Base-by-base conservation (phyloP, 2,329 filamentous ascomycete genomes). In the Pseudogymnoascus sp. region DNA sequence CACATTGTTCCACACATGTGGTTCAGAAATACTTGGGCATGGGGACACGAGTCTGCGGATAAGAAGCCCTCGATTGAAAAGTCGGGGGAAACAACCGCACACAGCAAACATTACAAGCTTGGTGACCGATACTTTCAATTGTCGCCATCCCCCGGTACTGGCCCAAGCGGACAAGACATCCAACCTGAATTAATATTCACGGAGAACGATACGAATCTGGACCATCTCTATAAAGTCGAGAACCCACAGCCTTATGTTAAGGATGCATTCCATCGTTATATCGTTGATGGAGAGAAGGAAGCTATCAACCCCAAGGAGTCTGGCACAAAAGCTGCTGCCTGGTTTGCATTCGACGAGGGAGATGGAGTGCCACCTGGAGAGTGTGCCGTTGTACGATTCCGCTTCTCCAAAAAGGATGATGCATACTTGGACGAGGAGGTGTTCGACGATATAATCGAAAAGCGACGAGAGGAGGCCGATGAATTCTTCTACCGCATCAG, bases 11-110 rank as follows among this genome's bases (percentile, higher is more conserved):
- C 93, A 7, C 94, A 97, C 64, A 85, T 96, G 60, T 97, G 92
- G 91, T 97, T 97, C 79, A 86, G 93, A 66, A 97, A 97, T 74
- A 97, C 92, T 2, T 97, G 94, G 94, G 85, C 89, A 39, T 97
- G 93, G 93, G 93, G 92, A 21, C 84, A 88, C 65, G 90, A 96
- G 71, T 74, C 85, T 9, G 78, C 81, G 31, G 84, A 88, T 59
- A 86, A 87, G 73, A 96, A 95, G 76, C 94, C 93, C 0, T 85
- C 80, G n/a, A 88, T 97, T 65, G 79, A 81, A 60, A 81, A 85
- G 65, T 77, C 86, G 27, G 82, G 80, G 25, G 84, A 88, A 29
- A 86, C 87, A 58, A 81, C 87, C 61, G 87, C 86, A 61, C 86
- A 89, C 70, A 89, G 91, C n/a, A 85, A 83, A 33, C 93, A 97